Evolutionary conservation across 1,284 basidiomycete genomes (phyloP), one percentile per base, ranked within the genome.

Genomic region (Apiotrichum porosum): DNA sequence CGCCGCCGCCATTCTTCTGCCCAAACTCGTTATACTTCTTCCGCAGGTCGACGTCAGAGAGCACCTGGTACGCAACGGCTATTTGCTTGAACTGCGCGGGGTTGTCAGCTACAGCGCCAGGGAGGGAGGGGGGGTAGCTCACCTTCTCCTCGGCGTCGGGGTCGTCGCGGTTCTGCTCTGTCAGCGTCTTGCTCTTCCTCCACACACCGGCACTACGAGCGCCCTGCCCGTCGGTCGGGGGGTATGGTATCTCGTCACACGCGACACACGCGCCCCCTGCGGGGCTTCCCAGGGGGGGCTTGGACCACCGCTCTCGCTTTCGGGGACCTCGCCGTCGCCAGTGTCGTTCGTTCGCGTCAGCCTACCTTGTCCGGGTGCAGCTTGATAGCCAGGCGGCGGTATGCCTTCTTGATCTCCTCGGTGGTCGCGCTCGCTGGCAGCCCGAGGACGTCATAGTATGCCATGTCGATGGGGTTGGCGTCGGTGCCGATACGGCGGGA

Each of bases 371-470:
- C 78, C 2, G 78, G 78, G 59, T 79, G 78, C 37, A 77, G 57
- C 66, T 94, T 94, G 75, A 97, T 95, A 3, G 94, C 94, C 44
- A 95, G 78, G 17, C 93, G 83, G 42, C 92, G 82, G 75, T 98
- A 98, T 3, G 94, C 88, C 73, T 92, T 95, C 78, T 97, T 97
- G 69, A 98, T 83, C 50, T 74, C 71, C 10, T 72, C 73, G 6
- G 45, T 54, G 12, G 68, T 68, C 43, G 67, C 68, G 40, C 63
- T 57, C 30, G 63, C 66, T 28, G 58, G 53, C 12, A 71, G 42
- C 5, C 68, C 69, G 9, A 73, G 52, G 8, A 74, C 64, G 43
- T 77, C 89, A 63, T 93, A 93, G 71, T 92, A 93, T 14, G 81
- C 84, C 17, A 86, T 89, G 68, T 94, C 91, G 36, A 95, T 75